Conservation (phyloP, 2,329 filamentous ascomycete species). For the Xylariales sp. region DNA sequence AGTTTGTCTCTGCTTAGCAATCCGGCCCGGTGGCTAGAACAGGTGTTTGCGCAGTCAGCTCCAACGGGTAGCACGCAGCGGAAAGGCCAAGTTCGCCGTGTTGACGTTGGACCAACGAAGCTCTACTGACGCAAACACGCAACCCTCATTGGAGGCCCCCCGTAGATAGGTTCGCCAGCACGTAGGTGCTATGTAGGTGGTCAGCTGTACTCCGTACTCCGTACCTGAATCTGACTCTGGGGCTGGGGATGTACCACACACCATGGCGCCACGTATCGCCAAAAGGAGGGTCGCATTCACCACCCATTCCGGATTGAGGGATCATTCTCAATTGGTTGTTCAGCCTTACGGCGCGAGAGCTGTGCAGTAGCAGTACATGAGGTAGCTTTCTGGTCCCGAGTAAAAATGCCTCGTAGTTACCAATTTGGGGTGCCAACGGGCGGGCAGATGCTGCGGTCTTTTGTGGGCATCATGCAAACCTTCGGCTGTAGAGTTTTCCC, state of each 20-base stretch:
- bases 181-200: conserved; percentile 17
- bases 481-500: conserved; percentile 2
- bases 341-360: conserved; percentile 25
- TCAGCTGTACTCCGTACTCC: conserved; percentile 31
- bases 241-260: conserved; percentile 19
- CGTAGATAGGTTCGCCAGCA: conserved; percentile 7
- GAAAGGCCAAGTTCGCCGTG: background rate
- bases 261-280: conserved; percentile 35
- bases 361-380: conserved; percentile 9
- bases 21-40: conserved; percentile 19
- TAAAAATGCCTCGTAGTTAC: conserved; percentile 4
- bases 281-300: conserved; percentile 32
- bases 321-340: conserved; percentile 30
- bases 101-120: conserved; percentile 18
- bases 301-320: conserved; percentile 16
- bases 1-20: conserved; percentile 22
- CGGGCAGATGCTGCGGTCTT: conserved; percentile 20
- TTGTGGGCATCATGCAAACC: conserved; percentile 15
- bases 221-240: conserved; percentile 26
- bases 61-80: conserved; percentile 9
- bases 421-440: conserved; percentile 18
- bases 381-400: background rate
- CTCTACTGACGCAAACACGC: background rate
- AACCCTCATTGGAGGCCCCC: conserved; percentile 20
- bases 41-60: conserved; percentile 13